Evolutionary conservation across 2,329 filamentous ascomycete genomes (phyloP), one percentile per base, ranked within the genome.

Genomic region (Xylariaceae sp.): DNA sequence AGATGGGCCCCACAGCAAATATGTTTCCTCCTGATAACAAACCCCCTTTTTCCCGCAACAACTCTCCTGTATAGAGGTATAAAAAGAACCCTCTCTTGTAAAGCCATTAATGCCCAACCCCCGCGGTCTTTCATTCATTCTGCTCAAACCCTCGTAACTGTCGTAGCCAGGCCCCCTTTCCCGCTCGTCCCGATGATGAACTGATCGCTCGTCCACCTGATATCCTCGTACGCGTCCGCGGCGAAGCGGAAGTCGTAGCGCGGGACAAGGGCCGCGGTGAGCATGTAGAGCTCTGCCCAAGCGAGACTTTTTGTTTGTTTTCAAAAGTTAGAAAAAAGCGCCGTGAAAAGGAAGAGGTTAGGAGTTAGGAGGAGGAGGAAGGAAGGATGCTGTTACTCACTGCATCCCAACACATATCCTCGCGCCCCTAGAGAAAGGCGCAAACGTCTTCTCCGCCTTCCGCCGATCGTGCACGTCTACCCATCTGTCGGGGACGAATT

Each of bases 401-500:
- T 57, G 38, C 52, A 57, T 55, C 9, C 54, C 54, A 12, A 54
- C 17, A 14, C 50, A 55, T 1, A 29, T 51, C 7, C 53, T 32
- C 9, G 50, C 41, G 3, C 50, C 54, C 16, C 44, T 34, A 2
- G 43, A 49, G 26, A 55, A 55, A 0, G 52, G 52, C 2, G 52
- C 50, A 33, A 36, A 56, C 2, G 41, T 44, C 36, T 49, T 56
- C 2, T 55, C 50, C 1, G 35, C 8, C 28, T 28, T 43, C 21
- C 35, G 46, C 17, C 37, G 33, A 0, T 36, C 38, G 2, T 41
- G 29, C 4, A 21, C 7, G 17, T 49, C 39, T 14, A 55, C 15
- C 55, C 56, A 61, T 15, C 59, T 28, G 15, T 56, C 50, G 0
- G 57, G 58, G 3, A 50, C 37, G 33, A 60, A 55, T 2, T 27